Conservation (phyloP, 306 rosid species). For the Begonia loranthoides region DNA sequence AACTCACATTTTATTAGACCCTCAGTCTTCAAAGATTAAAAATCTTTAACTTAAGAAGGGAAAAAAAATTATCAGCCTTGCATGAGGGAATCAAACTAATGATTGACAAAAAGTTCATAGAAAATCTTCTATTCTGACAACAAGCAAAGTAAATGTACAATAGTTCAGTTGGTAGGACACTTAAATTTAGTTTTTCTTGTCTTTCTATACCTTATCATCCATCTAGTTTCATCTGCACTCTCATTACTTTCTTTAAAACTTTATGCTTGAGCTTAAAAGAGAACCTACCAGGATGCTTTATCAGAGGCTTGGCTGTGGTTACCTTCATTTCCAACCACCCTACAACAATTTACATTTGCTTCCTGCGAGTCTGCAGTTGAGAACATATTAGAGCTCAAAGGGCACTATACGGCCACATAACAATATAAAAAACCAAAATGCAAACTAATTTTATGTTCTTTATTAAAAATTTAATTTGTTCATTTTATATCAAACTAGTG, state of each 20-base stretch:
- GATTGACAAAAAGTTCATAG: no score
- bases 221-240: no score
- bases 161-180: no score
- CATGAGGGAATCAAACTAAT: no score
- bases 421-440: neutral
- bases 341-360: neutral
- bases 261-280: neutral
- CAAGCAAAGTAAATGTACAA: no score
- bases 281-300: neutral
- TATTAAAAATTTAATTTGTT: no score
- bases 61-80: neutral
- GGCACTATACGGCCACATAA: neutral
- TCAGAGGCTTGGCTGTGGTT: neutral
- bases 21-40: neutral
- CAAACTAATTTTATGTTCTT: no score
- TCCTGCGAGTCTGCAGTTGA: neutral
- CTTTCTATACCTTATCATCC: no score
- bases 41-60: neutral
- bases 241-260: neutral
- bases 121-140: no score
- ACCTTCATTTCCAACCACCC: neutral
- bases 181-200: no score
- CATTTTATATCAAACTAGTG: no score
- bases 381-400: neutral
- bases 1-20: neutral